phyloP scores from a whole-genome alignment of 768 basidiomycete species.

The Pleurotus pulmonarius region DNA sequence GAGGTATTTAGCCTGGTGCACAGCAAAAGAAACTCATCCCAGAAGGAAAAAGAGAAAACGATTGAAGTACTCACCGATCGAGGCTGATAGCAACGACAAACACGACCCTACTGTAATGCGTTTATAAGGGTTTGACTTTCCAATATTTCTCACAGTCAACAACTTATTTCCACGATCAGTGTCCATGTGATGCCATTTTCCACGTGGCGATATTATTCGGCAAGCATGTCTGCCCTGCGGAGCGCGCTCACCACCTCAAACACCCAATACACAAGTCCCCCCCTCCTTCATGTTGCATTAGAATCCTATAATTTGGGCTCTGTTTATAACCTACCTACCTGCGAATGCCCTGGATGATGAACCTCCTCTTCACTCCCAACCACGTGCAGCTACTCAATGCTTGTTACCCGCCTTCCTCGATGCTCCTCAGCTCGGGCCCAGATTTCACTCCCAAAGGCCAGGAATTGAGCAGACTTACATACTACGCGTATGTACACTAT shows the following conservation, averaged over 20 bases:
- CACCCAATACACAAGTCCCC: neutral
- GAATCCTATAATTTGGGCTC: conserved; percentile 10
- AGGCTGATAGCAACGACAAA: no score
- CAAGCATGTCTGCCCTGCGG: neutral
- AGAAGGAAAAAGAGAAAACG: conserved; percentile 12
- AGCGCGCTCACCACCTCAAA: neutral
- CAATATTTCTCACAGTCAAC: no score
- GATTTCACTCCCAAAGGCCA: conserved; percentile 80
- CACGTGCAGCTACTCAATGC: conserved; percentile 81
- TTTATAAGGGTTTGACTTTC: no score
- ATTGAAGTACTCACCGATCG: conserved; percentile 16
- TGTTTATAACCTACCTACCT: conserved; percentile 8
- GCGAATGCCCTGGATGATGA: conserved; percentile 38
- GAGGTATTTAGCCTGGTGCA: conserved; percentile 55
- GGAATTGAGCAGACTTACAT: conserved; percentile 80
- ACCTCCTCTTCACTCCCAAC: conserved; percentile 73
- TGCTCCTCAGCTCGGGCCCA: conserved; percentile 70
- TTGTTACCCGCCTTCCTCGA: conserved; percentile 81
- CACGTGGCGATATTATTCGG: conserved; percentile 3
- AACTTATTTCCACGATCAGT: neutral
- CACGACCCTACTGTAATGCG: no score
- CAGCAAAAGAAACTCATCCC: conserved; percentile 47
- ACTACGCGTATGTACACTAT: conserved; percentile 57
- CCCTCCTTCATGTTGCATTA: conserved; percentile 5
- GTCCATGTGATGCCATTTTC: neutral